Evolutionary conservation across 1,284 basidiomycete species (phyloP).

Genomic region (Phaffia rhodozyma): DNA sequence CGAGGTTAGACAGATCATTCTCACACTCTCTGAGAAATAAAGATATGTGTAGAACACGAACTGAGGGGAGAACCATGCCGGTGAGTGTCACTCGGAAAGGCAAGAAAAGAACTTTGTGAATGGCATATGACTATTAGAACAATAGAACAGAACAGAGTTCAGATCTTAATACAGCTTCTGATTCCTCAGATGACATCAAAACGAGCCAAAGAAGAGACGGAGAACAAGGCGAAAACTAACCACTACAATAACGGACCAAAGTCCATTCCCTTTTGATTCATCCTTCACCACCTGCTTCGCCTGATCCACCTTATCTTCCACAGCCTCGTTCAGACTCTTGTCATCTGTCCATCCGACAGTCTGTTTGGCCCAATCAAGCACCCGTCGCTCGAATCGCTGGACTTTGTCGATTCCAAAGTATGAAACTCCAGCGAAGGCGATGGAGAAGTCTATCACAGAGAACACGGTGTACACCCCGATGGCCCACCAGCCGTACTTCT

Average conservation of each 20-base stretch:
- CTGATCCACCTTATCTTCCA: slow-evolving; percentile 15
- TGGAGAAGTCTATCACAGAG: slow-evolving; percentile 55
- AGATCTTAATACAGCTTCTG: slow-evolving; percentile 48
- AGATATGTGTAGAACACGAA: neutral
- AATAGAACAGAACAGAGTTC: slow-evolving; percentile 30
- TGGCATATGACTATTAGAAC: slow-evolving; percentile 61
- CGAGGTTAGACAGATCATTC: neutral
- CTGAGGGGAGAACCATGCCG: slow-evolving; percentile 43
- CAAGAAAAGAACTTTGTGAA: slow-evolving; percentile 82
- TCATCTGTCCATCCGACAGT: slow-evolving; percentile 31
- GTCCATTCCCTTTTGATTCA: neutral
- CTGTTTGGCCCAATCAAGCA: slow-evolving; percentile 49
- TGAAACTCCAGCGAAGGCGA: slow-evolving; percentile 70
- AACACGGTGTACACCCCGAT: slow-evolving; percentile 64
- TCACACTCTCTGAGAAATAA: neutral
- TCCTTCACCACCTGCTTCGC: neutral
- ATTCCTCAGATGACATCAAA: neutral
- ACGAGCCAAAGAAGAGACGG: neutral
- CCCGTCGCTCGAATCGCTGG: slow-evolving; percentile 35
- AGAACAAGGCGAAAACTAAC: neutral
- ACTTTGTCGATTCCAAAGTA: slow-evolving; percentile 79
- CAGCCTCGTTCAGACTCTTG: slow-evolving; percentile 15
- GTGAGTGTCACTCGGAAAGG: slow-evolving; percentile 74
- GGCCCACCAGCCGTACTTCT: slow-evolving; percentile 79
- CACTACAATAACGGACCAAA: slow-evolving; percentile 13